These are phyloP conservation scores for Apiospora hydei DNA, from an alignment of 2,329 filamentous ascomycete genomes.

Conservation along the genomic window DNA sequence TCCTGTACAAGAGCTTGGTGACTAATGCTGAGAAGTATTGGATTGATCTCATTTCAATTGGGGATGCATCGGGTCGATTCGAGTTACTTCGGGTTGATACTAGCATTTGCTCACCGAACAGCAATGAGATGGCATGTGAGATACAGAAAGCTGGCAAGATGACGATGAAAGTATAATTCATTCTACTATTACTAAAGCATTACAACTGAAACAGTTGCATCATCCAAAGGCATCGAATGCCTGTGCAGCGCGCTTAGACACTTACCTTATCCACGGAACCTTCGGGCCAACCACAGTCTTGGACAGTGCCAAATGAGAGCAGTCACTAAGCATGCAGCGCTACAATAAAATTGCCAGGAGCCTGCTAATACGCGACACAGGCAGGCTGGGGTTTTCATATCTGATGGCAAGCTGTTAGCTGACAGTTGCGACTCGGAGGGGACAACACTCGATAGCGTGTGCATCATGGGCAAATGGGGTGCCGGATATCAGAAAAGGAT, in stretches of 20 bases:
- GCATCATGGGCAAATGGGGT: not conserved
- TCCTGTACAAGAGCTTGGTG: not conserved
- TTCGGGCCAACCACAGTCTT: not conserved
- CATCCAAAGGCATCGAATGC: not conserved
- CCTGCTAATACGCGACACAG: not conserved
- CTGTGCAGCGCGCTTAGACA: not conserved
- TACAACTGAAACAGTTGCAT: not conserved
- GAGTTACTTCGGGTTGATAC: not conserved
- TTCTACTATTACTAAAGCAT: not conserved
- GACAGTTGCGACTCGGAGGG: not conserved
- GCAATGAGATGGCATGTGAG: not conserved
- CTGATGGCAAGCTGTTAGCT: slow-evolving; percentile 1
- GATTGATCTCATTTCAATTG: not conserved
- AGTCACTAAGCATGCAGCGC: not conserved
- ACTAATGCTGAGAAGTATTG: not conserved
- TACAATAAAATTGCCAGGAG: not conserved
- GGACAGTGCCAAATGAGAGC: not conserved
- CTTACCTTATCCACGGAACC: not conserved
- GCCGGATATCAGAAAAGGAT: slow-evolving; percentile 15
- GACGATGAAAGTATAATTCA: too few relatives aligned
- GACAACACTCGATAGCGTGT: not conserved
- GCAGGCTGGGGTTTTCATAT: not conserved
- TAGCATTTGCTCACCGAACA: not conserved
- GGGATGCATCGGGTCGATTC: not conserved
- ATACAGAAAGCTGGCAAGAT: too few relatives aligned